A percentile compares a stretch with the other conserved stretches of the same genome.
phyloP scores from a whole-genome alignment of 768 basidiomycete species.

The Boletus rex-veris region DNA sequence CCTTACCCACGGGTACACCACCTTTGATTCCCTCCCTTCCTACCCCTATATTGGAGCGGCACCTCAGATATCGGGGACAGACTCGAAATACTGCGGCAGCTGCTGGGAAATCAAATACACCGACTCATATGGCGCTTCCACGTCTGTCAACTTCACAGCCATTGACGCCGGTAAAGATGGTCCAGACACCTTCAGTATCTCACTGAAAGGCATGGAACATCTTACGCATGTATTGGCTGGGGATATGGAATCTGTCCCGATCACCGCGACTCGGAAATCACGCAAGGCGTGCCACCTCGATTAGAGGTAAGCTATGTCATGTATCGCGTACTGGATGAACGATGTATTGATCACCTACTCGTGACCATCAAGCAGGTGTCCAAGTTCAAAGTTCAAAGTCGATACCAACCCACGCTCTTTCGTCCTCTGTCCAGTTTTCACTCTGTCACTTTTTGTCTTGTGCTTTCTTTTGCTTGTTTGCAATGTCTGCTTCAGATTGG shows the following conservation, averaged over 20 bases:
- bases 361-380: neutral
- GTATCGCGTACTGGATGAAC: neutral
- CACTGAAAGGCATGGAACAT: slow-evolving; percentile 33
- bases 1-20: neutral
- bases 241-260: slow-evolving; percentile 15
- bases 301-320: neutral
- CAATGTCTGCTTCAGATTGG: neutral
- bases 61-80: slow-evolving; percentile 46
- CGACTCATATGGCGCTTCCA: slow-evolving; percentile 23
- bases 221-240: slow-evolving; percentile 32
- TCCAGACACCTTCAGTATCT: slow-evolving; percentile 34
- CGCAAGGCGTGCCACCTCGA: slow-evolving; percentile 10
- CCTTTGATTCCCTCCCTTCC: neutral
- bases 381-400: neutral
- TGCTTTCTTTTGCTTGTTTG: neutral
- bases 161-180: slow-evolving; percentile 42
- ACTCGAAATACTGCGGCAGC: slow-evolving; percentile 52
- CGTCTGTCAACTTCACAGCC: slow-evolving; percentile 47
- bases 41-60: slow-evolving; percentile 52
- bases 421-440: neutral
- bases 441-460: neutral
- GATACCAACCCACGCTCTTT: neutral
- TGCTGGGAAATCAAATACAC: slow-evolving; percentile 59
- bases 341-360: neutral
- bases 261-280: slow-evolving; percentile 6